A percentile compares a stretch with the other conserved stretches of the same genome.
Evolutionary conservation across 768 basidiomycete species (phyloP).

Genomic region (Lentinus tigrinus): DNA sequence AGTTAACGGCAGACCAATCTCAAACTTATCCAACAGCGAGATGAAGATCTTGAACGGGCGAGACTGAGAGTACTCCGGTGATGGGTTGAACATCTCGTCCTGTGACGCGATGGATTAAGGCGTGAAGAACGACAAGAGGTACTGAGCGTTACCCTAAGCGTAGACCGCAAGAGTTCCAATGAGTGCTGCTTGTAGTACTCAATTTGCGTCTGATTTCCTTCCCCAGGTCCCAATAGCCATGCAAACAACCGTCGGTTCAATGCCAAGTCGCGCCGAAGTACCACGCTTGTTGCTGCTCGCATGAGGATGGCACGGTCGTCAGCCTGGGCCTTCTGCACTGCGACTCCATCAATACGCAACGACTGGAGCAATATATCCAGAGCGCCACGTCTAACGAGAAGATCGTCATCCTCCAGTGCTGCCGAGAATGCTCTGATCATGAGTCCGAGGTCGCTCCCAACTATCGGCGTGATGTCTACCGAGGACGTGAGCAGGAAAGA

Average conservation of each 20-base stretch:
- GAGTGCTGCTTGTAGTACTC: slow-evolving; percentile 67
- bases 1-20: slow-evolving; percentile 82
- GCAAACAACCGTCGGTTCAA: slow-evolving; percentile 90
- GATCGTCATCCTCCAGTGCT: slow-evolving; percentile 89
- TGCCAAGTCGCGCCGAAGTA: slow-evolving; percentile 88
- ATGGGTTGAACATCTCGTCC: slow-evolving; percentile 76
- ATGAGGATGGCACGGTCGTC: slow-evolving; percentile 83
- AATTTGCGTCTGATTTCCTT: slow-evolving; percentile 73
- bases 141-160: slow-evolving; percentile 55
- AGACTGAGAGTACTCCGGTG: slow-evolving; percentile 71
- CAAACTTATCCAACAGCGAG: slow-evolving; percentile 95
- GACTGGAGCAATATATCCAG: slow-evolving; percentile 83
- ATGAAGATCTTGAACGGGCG: slow-evolving; percentile 96
- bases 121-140: not conserved
- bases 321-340: slow-evolving; percentile 63
- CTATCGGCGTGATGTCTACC: slow-evolving; percentile 63
- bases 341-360: slow-evolving; percentile 68
- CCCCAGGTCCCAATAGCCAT: slow-evolving; percentile 87
- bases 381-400: slow-evolving; percentile 83
- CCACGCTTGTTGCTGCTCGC: slow-evolving; percentile 83
- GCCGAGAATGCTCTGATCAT: slow-evolving; percentile 93
- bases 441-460: slow-evolving; percentile 86
- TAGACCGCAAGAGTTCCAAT: slow-evolving; percentile 66
- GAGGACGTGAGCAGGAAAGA: slow-evolving; percentile 1
- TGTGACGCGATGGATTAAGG: slow-evolving; percentile 29